A percentile compares a stretch with the other conserved stretches of the same genome.
phyloP scores from a whole-genome alignment of 108 stramenopile genomes.

The Seminavis robusta region DNA sequence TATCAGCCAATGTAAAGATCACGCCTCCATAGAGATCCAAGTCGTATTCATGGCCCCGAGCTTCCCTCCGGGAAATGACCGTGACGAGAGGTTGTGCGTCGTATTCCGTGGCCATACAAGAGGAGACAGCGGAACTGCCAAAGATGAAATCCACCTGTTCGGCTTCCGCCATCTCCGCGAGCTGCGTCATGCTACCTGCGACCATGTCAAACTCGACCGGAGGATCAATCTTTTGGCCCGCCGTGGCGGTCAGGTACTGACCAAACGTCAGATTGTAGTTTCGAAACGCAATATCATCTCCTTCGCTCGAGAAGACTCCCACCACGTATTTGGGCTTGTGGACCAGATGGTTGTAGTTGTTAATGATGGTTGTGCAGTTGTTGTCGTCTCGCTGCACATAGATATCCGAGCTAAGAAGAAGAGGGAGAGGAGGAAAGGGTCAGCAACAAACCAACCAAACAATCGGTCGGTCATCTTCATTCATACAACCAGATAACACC shows the following conservation, averaged over 20 bases:
- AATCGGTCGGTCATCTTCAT: too few species aligned
- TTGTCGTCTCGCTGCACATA: too few species aligned
- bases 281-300: background rate
- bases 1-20: background rate
- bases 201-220: slow-evolving; percentile 13
- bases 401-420: too few species aligned
- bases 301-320: background rate
- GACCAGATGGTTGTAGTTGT: too few species aligned
- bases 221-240: slow-evolving; percentile 11
- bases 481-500: too few species aligned
- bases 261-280: slow-evolving; percentile 4
- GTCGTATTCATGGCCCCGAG: slow-evolving; percentile 1
- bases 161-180: slow-evolving; percentile 4
- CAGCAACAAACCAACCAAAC: too few species aligned
- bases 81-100: slow-evolving; percentile 11
- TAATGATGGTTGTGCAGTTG: too few species aligned
- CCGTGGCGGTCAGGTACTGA: slow-evolving; percentile 14
- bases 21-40: slow-evolving; percentile 9
- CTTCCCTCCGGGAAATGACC: background rate
- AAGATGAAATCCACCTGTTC: slow-evolving; percentile 14
- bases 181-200: background rate
- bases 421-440: too few species aligned
- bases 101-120: slow-evolving; percentile 9
- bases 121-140: slow-evolving; percentile 7
- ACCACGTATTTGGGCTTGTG: background rate